Evolutionary conservation across 257 asterid genomes (phyloP), one percentile per base, ranked within the genome.

Genomic region (Perilla frutescens): DNA sequence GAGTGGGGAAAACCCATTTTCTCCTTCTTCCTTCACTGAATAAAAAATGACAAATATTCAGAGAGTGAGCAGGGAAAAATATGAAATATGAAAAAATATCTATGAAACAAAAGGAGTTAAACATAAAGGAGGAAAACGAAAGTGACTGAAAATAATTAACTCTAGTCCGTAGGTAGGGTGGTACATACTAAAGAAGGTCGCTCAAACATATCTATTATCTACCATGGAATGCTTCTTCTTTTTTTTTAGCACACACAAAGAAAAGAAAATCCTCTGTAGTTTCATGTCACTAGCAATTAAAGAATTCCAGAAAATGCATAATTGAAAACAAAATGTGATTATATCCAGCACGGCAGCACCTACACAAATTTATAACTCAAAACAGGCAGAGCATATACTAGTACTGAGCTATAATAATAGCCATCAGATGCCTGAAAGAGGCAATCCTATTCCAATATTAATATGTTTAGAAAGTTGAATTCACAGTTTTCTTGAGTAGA

Each of bases 21-120:
- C 97, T 87, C 77, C 99, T 81, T 56, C 96, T 82, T 76, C 99
- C 99, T 86, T 94, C 99, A 74, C 99, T 94, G 90, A 48, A 80
- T 62, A 76, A 66, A 45, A 77, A 66, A 20, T 20, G n/a, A 50
- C 63, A 61, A 72, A 54, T 43, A 59, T 70, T 72, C 26, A 63
- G 44, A 59, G 36, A 54, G 31, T 41, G 55, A 57, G 67, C 62
- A 67, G 26, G 40, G 57, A 5, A 37, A 55, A 41, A 61, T 39
- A 20, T 5, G 47, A 29, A 32, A 9, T 5, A 20, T 34, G 14
- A 77, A 62, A 70, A 71, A 2, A 36, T 40, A 56, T 79, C 39
- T 15, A 68, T 32, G 29, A 65, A 39, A 36, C 15, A 50, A 60
- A 9, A 60, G 49, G 57, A 37, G 49, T 48, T 20, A 1, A 20